Conservation (phyloP, 78 protist genomes). For the Acrasis kona region DNA sequence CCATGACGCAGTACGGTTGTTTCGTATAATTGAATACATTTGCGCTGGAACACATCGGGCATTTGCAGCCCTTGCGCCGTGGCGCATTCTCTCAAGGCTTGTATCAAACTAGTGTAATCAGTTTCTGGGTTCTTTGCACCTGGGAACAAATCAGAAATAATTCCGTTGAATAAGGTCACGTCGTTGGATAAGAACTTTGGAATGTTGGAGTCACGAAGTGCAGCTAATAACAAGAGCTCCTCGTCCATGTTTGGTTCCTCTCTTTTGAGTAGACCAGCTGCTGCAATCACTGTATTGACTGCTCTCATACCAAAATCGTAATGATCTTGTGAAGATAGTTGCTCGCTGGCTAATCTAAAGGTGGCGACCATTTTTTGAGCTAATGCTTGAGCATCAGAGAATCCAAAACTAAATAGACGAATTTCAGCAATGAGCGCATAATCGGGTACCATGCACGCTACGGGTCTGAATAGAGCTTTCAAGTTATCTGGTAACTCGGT, state of each 20-base stretch:
- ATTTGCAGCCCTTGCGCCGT: conserved; percentile 26
- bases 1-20: conserved; percentile 72
- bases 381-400: conserved; percentile 29
- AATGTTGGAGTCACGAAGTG: conserved; percentile 78
- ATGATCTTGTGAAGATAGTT: conserved; percentile 67
- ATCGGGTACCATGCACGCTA: conserved; percentile 87
- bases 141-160: conserved; percentile 61
- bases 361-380: conserved; percentile 52
- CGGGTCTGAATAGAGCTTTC: conserved; percentile 79
- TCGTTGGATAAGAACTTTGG: conserved; percentile 82
- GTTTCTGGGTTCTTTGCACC: not conserved
- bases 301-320: conserved; percentile 89
- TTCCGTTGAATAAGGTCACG: conserved; percentile 53
- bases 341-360: conserved; percentile 66
- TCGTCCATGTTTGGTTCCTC: conserved; percentile 38
- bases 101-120: conserved; percentile 24
- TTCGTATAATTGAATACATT: conserved; percentile 66
- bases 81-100: conserved; percentile 8
- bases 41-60: conserved; percentile 29
- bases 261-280: conserved; percentile 73
- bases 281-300: conserved; percentile 70
- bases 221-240: conserved; percentile 60
- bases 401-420: conserved; percentile 71
- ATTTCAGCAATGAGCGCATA: conserved; percentile 87
- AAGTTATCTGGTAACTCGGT: conserved; percentile 87